Evolutionary conservation across 208 protist genomes (phyloP).

Genomic region (Phytomonas sp.): DNA sequence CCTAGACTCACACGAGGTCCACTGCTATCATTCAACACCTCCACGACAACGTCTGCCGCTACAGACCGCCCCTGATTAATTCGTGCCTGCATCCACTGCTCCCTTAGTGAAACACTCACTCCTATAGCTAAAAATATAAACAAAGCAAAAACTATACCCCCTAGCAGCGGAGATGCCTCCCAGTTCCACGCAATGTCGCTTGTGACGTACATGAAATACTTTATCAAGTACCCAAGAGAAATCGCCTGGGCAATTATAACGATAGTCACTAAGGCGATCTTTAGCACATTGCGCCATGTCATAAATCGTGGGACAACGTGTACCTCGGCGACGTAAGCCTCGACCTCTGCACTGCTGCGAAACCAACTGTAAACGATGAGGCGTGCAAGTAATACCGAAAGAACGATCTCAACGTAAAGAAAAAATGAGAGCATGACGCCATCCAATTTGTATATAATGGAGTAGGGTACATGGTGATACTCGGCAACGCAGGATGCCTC

Average conservation of each 20-base stretch:
- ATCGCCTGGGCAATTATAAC: slow-evolving; percentile 36
- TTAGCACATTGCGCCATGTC: slow-evolving; percentile 27
- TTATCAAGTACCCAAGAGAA: slow-evolving; percentile 47
- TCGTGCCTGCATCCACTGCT: not conserved
- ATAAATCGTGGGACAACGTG: slow-evolving; percentile 57
- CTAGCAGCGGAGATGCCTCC: slow-evolving; percentile 58
- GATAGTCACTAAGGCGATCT: slow-evolving; percentile 22
- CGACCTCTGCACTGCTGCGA: slow-evolving; percentile 35
- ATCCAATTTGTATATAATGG: slow-evolving; percentile 43
- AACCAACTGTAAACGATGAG: slow-evolving; percentile 58
- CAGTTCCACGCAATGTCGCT: slow-evolving; percentile 60
- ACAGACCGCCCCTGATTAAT: not conserved
- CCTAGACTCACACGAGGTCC: not conserved
- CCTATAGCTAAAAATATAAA: slow-evolving; percentile 17
- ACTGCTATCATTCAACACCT: not conserved
- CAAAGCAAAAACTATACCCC: slow-evolving; percentile 27
- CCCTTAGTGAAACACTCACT: slow-evolving; percentile 9
- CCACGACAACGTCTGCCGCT: not conserved
- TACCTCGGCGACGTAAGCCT: slow-evolving; percentile 36
- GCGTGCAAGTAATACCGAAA: slow-evolving; percentile 31
- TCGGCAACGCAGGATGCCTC: slow-evolving; percentile 44
- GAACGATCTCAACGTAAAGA: slow-evolving; percentile 21
- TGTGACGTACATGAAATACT: slow-evolving; percentile 55
- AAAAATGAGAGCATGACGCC: slow-evolving; percentile 44
- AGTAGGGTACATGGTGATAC: slow-evolving; percentile 54